Evolutionary conservation across 2,329 filamentous ascomycete species (phyloP).

Genomic region (Colletotrichum sp.): DNA sequence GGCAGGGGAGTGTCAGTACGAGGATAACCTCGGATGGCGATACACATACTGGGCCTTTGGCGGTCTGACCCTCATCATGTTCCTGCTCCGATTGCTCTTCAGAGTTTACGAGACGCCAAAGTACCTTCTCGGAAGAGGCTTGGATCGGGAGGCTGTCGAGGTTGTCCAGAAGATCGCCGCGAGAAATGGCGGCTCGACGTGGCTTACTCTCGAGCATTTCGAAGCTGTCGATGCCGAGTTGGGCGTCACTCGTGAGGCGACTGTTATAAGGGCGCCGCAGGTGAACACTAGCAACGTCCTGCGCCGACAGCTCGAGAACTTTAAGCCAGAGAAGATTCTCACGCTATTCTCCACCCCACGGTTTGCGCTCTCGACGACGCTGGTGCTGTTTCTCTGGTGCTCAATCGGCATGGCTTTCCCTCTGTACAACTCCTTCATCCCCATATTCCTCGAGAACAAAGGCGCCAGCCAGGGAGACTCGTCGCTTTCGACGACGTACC

Average conservation of each 20-base stretch:
- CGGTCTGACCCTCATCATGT: slow-evolving; percentile 40
- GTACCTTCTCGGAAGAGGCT: slow-evolving; percentile 40
- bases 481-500: slow-evolving; percentile 11
- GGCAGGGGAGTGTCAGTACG: slow-evolving; percentile 27
- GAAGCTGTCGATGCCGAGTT: slow-evolving; percentile 21
- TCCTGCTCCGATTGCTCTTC: slow-evolving; percentile 39
- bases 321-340: slow-evolving; percentile 55
- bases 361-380: slow-evolving; percentile 52
- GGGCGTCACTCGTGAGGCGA: slow-evolving; percentile 20
- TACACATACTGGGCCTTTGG: slow-evolving; percentile 44
- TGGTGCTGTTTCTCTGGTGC: slow-evolving; percentile 62
- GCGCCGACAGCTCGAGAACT: slow-evolving; percentile 54
- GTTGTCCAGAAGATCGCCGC: slow-evolving; percentile 44
- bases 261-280: slow-evolving; percentile 23
- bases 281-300: slow-evolving; percentile 29
- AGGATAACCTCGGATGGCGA: slow-evolving; percentile 49
- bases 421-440: slow-evolving; percentile 57
- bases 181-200: slow-evolving; percentile 27
- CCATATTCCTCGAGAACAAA: slow-evolving; percentile 31
- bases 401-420: slow-evolving; percentile 64
- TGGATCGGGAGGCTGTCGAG: slow-evolving; percentile 44
- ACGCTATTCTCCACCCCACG: slow-evolving; percentile 56
- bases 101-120: slow-evolving; percentile 44
- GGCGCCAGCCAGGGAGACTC: slow-evolving; percentile 20
- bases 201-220: slow-evolving; percentile 28